Evolutionary conservation across 1,139 yeast species (phyloP).

Genomic region (Debaryomyces nepalensis): DNA sequence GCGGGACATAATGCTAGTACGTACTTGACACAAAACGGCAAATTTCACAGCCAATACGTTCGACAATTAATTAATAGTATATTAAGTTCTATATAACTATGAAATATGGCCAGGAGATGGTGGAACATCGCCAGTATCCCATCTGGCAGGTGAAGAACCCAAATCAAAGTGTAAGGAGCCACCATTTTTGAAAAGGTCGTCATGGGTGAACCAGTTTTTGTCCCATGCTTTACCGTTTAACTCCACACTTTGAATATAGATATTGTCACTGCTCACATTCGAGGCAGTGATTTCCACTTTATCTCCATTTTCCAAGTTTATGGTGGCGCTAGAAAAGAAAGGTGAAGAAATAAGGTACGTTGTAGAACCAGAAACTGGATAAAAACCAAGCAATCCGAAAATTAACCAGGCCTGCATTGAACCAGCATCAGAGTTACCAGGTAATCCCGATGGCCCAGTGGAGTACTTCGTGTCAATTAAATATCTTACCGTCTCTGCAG

Average conservation of each 20-base stretch:
- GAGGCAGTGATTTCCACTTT: slow-evolving; percentile 31
- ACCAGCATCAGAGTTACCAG: slow-evolving; percentile 47
- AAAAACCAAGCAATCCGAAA: slow-evolving; percentile 39
- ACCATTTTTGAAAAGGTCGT: slow-evolving; percentile 33
- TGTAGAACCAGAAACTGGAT: slow-evolving; percentile 44
- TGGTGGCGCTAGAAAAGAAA: slow-evolving; percentile 28
- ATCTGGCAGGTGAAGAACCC: slow-evolving; percentile 26
- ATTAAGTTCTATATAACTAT: slow-evolving; percentile 3
- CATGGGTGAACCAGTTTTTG: slow-evolving; percentile 41
- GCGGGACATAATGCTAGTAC: background rate
- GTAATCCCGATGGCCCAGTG: slow-evolving; percentile 31
- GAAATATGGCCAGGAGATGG: slow-evolving; percentile 33
- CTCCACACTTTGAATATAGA: slow-evolving; percentile 32
- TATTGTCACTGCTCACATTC: slow-evolving; percentile 25
- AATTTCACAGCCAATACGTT: slow-evolving; percentile 9
- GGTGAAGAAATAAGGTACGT: slow-evolving; percentile 41
- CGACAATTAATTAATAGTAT: background rate
- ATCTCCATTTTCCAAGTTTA: slow-evolving; percentile 32
- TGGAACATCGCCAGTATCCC: slow-evolving; percentile 32
- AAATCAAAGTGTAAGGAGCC: slow-evolving; percentile 33
- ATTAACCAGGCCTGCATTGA: slow-evolving; percentile 47
- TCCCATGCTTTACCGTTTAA: slow-evolving; percentile 32
- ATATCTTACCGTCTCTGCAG: slow-evolving; percentile 37
- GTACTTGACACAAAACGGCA: slow-evolving; percentile 2
- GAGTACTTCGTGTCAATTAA: slow-evolving; percentile 34